Conservation (phyloP, 352 stramenopile genomes). For the Blastocystis sp. region DNA sequence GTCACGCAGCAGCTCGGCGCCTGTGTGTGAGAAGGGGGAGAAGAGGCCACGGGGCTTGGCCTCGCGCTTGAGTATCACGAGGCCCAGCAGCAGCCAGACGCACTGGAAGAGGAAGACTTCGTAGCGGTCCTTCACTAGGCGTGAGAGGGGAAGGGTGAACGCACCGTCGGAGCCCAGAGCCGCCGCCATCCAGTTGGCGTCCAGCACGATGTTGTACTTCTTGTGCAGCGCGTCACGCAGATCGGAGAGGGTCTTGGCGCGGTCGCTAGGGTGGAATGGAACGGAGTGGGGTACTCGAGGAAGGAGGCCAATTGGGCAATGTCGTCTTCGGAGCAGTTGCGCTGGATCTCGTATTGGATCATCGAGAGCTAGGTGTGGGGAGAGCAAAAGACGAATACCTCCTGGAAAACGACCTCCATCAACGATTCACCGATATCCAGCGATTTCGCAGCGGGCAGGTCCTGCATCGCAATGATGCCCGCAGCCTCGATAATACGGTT, state of each 20-base stretch:
- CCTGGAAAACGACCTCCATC: slow-evolving; percentile 12
- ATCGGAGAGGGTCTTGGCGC: background rate
- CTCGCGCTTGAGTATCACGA: background rate
- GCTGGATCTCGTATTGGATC: slow-evolving; percentile 36
- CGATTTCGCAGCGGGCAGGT: background rate
- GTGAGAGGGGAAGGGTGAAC: background rate
- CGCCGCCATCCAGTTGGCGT: background rate
- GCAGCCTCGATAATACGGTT: background rate
- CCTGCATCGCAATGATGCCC: background rate
- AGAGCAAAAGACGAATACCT: background rate
- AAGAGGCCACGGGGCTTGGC: background rate
- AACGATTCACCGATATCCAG: slow-evolving; percentile 36
- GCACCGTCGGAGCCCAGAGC: background rate
- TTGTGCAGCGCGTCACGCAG: slow-evolving; percentile 22
- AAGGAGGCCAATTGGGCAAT: slow-evolving; percentile 1
- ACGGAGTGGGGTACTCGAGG: background rate
- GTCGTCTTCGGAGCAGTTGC: background rate
- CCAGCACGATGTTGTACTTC: slow-evolving; percentile 2
- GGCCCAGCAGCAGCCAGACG: background rate
- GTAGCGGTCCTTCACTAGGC: slow-evolving; percentile 25
- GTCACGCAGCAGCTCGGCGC: background rate
- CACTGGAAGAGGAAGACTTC: slow-evolving; percentile 31
- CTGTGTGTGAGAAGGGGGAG: background rate
- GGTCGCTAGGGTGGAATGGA: background rate
- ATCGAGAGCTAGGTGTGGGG: slow-evolving; percentile 10